Conservation (phyloP, 108 stramenopile species). For the Nitzschia sp. region DNA sequence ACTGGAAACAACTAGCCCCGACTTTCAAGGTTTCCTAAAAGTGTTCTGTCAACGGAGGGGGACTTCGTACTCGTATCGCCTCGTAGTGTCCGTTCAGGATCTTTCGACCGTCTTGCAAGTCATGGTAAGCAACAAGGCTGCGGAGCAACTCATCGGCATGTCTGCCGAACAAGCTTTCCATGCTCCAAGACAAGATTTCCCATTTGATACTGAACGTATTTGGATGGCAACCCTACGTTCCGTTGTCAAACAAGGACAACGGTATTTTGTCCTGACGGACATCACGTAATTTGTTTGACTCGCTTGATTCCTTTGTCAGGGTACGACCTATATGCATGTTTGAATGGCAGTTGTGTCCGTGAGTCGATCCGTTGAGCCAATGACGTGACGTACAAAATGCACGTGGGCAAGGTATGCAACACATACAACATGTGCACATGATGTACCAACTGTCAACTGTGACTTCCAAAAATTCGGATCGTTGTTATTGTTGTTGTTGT, state of each 20-base stretch:
- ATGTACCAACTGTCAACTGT: no score
- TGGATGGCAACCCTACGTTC: neutral
- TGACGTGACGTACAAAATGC: no score
- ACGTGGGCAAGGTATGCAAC: no score
- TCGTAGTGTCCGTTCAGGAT: constrained; percentile 3
- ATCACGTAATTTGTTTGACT: neutral
- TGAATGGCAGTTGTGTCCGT: no score
- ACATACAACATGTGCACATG: no score
- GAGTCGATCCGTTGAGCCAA: no score
- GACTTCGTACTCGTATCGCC: neutral
- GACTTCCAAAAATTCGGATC: no score
- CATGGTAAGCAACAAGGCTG: neutral
- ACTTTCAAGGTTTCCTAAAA: constrained; percentile 1
- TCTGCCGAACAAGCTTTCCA: neutral
- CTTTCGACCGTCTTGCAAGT: constrained; percentile 3
- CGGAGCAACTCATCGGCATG: neutral
- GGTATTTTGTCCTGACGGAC: constrained; percentile 12
- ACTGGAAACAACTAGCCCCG: constrained; percentile 4
- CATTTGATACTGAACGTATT: constrained; percentile 1
- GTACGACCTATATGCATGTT: no score
- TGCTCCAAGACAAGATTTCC: neutral
- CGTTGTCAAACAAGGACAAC: neutral
- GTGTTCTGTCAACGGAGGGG: neutral
- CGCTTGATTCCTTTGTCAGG: no score
- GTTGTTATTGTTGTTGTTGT: no score